phyloP scores from a whole-genome alignment of 2,329 filamentous ascomycete species.

The Penicillium polonicum region DNA sequence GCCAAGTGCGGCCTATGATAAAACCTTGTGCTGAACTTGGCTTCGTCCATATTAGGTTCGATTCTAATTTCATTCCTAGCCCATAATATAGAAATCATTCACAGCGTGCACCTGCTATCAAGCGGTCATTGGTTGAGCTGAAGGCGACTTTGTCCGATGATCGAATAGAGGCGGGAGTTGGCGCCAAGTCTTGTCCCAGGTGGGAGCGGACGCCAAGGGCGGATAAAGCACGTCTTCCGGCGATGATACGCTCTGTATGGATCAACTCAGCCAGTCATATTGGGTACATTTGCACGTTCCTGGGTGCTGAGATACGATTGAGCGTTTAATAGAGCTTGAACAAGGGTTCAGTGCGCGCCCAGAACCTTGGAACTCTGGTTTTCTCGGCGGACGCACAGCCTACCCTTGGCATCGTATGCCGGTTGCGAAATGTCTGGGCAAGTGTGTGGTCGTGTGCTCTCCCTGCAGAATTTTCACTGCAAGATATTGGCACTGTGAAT shows the following conservation, averaged over 20 bases:
- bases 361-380: conserved; percentile 8
- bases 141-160: neutral
- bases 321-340: conserved; percentile 1
- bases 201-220: conserved; percentile 12
- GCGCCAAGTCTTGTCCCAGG: conserved; percentile 1
- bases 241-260: neutral
- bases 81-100: conserved; percentile 1
- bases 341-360: conserved; percentile 1
- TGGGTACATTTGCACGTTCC: conserved; percentile 1
- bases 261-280: neutral
- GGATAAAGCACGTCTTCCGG: conserved; percentile 4
- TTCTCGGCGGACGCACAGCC: conserved; percentile 7
- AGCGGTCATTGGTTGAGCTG: neutral
- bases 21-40: neutral
- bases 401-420: conserved; percentile 1
- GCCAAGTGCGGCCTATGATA: conserved; percentile 7
- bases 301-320: conserved; percentile 4
- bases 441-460: neutral
- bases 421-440: neutral
- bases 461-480: neutral
- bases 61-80: neutral
- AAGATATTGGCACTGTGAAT: neutral
- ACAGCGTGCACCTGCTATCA: neutral
- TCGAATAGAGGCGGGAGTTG: neutral
- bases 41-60: neutral